phyloP scores from a whole-genome alignment of 257 asterid genomes.

The Nicotiana obtusifolia region DNA sequence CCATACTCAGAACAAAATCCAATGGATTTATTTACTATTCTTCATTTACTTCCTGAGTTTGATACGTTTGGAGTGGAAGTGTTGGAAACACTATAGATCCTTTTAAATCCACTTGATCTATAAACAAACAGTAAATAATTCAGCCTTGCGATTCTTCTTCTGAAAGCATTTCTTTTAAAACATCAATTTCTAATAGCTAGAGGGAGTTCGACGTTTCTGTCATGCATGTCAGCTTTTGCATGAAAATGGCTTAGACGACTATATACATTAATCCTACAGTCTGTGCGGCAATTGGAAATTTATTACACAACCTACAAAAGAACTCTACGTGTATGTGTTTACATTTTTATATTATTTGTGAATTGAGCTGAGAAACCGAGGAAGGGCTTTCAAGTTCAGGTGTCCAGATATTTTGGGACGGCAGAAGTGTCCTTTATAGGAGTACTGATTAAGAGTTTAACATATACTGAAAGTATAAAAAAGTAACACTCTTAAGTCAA shows the following conservation, averaged over 20 bases:
- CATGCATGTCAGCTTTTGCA: background rate
- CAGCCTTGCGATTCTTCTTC: background rate
- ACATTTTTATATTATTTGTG: too few species aligned
- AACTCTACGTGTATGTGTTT: background rate
- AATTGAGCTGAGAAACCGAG: background rate
- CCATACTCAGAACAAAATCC: too few species aligned
- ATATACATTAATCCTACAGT: background rate
- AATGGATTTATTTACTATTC: background rate
- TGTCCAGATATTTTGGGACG: too few species aligned
- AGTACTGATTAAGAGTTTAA: too few species aligned
- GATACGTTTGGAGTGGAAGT: too few species aligned
- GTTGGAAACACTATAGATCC: too few species aligned
- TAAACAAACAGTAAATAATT: background rate
- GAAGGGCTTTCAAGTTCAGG: background rate
- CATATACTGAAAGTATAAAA: too few species aligned
- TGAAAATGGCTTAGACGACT: background rate
- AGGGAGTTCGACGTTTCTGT: background rate
- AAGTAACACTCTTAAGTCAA: too few species aligned
- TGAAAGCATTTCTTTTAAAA: background rate
- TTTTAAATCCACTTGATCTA: background rate
- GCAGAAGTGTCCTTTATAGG: too few species aligned
- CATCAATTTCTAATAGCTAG: background rate
- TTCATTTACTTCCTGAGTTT: background rate
- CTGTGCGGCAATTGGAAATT: background rate
- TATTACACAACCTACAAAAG: background rate